phyloP scores from a whole-genome alignment of 306 rosid species.

The Astragalus membranaceus region DNA sequence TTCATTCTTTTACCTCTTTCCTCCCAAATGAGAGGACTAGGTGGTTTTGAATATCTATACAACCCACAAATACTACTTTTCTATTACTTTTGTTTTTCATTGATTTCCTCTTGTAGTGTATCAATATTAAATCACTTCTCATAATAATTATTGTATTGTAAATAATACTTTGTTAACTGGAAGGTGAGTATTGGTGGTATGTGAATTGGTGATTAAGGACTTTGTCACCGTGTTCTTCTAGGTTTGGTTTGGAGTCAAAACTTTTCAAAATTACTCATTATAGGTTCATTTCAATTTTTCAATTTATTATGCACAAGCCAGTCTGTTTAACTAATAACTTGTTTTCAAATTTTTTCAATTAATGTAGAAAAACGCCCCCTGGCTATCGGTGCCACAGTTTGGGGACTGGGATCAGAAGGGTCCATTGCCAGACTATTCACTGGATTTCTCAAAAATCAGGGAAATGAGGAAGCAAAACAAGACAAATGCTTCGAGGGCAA shows the following conservation, averaged over 20 bases:
- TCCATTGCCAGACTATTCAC: constrained; percentile 80
- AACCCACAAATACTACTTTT: neutral
- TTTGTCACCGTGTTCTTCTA: neutral
- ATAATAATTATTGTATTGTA: too few species aligned
- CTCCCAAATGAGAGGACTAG: neutral
- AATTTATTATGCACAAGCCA: neutral
- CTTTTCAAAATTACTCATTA: neutral
- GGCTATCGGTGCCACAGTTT: constrained; percentile 95
- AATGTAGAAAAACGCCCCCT: constrained; percentile 79
- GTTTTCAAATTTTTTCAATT: too few species aligned
- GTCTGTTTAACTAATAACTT: neutral
- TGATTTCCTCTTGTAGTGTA: neutral
- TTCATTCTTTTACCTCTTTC: neutral
- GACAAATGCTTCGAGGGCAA: constrained; percentile 77
- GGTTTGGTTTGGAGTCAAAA: neutral
- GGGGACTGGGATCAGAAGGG: constrained; percentile 99
- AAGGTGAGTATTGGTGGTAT: neutral
- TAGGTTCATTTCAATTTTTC: neutral
- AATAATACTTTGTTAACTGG: too few species aligned
- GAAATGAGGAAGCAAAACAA: constrained; percentile 96
- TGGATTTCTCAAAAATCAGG: constrained; percentile 92
- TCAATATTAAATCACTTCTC: neutral
- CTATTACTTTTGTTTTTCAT: neutral
- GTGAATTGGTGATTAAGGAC: too few species aligned
- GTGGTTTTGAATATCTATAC: neutral